phyloP scores from a whole-genome alignment of 208 protist genomes.

The Wallacemonas sp. region DNA sequence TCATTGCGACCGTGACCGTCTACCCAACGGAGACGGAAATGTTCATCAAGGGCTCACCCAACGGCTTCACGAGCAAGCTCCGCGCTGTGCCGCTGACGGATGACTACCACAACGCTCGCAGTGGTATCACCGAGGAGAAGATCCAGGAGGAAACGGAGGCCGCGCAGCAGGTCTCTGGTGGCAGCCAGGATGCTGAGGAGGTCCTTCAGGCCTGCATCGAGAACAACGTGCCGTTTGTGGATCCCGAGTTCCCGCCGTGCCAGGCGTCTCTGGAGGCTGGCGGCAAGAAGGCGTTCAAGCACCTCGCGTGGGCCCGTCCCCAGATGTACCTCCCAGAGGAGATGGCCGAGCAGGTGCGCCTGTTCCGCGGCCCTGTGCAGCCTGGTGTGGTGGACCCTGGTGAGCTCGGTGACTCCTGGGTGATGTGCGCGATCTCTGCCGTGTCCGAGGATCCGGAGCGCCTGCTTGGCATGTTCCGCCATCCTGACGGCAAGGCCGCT shows the following conservation, averaged over 20 bases:
- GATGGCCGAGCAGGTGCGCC: conserved; percentile 29
- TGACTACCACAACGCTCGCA: conserved; percentile 65
- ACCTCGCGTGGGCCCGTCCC: conserved; percentile 62
- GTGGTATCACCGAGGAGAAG: conserved; percentile 43
- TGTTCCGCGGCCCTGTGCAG: conserved; percentile 36
- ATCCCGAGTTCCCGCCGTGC: conserved; percentile 46
- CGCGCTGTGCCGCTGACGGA: conserved; percentile 50
- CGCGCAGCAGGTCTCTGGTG: conserved; percentile 19
- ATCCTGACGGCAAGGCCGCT: conserved; percentile 41
- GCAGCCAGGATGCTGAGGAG: conserved; percentile 29
- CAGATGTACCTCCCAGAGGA: conserved; percentile 44
- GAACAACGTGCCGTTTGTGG: conserved; percentile 47
- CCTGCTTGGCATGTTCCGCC: conserved; percentile 54
- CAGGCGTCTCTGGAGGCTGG: conserved; percentile 35
- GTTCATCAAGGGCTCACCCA: conserved; percentile 56
- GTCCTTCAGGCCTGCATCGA: conserved; percentile 45
- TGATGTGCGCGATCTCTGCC: conserved; percentile 54
- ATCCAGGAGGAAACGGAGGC: conserved; percentile 21
- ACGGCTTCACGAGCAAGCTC: conserved; percentile 73
- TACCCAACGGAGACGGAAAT: conserved; percentile 81
- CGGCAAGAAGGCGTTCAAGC: conserved; percentile 27
- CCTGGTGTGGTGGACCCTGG: conserved; percentile 52
- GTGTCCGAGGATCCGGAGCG: conserved; percentile 42
- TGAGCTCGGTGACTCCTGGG: conserved; percentile 65
- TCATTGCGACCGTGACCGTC: conserved; percentile 49